Evolutionary conservation across 352 stramenopile genomes (phyloP).

Genomic region (Plasmopara viticola): DNA sequence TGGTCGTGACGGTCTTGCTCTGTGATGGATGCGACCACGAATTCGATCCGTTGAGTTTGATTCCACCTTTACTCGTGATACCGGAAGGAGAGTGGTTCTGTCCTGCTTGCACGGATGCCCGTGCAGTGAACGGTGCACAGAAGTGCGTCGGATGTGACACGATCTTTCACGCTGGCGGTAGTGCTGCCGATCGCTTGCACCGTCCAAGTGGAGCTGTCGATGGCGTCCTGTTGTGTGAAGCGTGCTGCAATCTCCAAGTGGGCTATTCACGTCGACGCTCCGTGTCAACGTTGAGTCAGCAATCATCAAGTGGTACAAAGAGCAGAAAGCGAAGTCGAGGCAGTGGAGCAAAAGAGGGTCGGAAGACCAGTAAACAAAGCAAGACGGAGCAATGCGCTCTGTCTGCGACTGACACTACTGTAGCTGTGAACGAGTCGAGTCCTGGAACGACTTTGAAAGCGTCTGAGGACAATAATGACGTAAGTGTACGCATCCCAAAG

Average conservation of each 20-base stretch:
- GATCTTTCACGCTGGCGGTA: slow-evolving; percentile 17
- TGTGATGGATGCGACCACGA: slow-evolving; percentile 69
- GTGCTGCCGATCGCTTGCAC: slow-evolving; percentile 11
- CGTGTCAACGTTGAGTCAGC: slow-evolving; percentile 1
- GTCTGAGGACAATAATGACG: slow-evolving; percentile 12
- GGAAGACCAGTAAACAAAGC: slow-evolving; percentile 13
- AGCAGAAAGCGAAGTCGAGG: slow-evolving; percentile 21
- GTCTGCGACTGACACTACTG: not conserved
- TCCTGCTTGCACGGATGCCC: slow-evolving; percentile 16
- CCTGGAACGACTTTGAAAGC: slow-evolving; percentile 7
- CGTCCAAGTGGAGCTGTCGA: slow-evolving; percentile 16
- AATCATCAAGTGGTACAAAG: not conserved
- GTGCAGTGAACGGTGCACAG: slow-evolving; percentile 5
- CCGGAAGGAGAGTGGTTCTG: slow-evolving; percentile 56
- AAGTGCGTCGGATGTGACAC: slow-evolving; percentile 31
- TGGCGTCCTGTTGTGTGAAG: slow-evolving; percentile 29
- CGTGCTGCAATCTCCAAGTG: slow-evolving; percentile 29
- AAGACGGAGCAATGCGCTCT: slow-evolving; percentile 9
- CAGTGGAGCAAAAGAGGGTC: slow-evolving; percentile 3
- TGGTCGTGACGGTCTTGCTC: slow-evolving; percentile 43
- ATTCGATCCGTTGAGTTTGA: slow-evolving; percentile 43
- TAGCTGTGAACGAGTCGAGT: slow-evolving; percentile 1
- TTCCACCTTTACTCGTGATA: slow-evolving; percentile 37
- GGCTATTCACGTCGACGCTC: slow-evolving; percentile 19
- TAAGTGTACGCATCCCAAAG: slow-evolving; percentile 23